Conservation (phyloP, 306 rosid genomes). For the Trichosanthes cucumerina region DNA sequence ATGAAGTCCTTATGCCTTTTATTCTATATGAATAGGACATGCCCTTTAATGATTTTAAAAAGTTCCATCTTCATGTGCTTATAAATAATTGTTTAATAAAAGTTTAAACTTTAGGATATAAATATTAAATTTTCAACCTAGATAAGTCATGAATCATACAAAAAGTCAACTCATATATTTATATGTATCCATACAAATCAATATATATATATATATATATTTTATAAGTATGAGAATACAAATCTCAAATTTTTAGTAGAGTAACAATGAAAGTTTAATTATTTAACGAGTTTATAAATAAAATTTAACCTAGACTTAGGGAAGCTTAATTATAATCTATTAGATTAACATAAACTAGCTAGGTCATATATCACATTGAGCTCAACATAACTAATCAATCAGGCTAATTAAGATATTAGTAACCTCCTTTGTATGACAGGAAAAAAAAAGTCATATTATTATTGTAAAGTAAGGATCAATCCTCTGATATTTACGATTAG, state of each 20-base stretch:
- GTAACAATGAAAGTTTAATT: not conserved
- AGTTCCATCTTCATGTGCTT: not conserved
- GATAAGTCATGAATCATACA: not conserved
- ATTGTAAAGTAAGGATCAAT: not conserved
- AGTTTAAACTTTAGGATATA: not conserved
- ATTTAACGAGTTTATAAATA: not conserved
- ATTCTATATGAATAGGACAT: not conserved
- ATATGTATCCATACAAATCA: not conserved
- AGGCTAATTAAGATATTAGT: not conserved
- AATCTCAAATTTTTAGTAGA: not conserved
- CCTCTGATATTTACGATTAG: not conserved
- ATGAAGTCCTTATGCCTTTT: not conserved
- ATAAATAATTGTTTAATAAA: not conserved
- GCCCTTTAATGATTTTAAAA: not conserved
- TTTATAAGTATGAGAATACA: not conserved
- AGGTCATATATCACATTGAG: not conserved
- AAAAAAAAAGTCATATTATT: not conserved
- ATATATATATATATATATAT: too few species aligned
- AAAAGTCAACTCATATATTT: not conserved
- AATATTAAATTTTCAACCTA: not conserved
- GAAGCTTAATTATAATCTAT: not conserved
- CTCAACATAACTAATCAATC: not conserved
- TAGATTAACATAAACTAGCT: not conserved
- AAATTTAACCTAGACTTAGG: not conserved
- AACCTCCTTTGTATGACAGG: not conserved